phyloP scores from a whole-genome alignment of 208 protist genomes.

The Wallacemonas rigidus region DNA sequence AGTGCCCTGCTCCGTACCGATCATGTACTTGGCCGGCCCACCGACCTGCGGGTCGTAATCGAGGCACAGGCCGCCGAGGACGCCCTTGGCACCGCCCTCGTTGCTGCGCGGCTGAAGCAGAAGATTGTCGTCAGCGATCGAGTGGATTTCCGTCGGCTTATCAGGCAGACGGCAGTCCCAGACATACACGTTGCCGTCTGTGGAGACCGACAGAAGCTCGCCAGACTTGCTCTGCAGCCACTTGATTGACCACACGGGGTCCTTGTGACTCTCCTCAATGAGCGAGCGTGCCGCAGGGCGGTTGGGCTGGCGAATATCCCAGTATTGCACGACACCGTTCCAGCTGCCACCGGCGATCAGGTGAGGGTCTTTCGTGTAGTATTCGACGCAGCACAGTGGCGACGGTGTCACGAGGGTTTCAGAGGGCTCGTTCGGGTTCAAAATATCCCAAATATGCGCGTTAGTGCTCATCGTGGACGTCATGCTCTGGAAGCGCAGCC shows the following conservation, averaged over 20 bases:
- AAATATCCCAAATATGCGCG: conserved; percentile 97
- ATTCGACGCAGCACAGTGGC: conserved; percentile 94
- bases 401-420: conserved; percentile 93
- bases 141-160: conserved; percentile 89
- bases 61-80: conserved; percentile 93
- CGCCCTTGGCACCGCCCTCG: conserved; percentile 84
- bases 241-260: conserved; percentile 96
- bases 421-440: conserved; percentile 95
- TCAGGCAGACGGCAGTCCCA: conserved; percentile 96
- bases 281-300: conserved; percentile 79
- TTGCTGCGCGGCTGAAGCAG: conserved; percentile 89
- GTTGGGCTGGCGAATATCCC: conserved; percentile 94
- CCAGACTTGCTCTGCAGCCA: conserved; percentile 97
- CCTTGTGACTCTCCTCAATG: conserved; percentile 96
- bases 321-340: conserved; percentile 97
- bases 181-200: conserved; percentile 94
- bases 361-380: conserved; percentile 96
- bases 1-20: conserved; percentile 96
- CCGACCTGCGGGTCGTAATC: conserved; percentile 95
- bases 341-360: conserved; percentile 96
- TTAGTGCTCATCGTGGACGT: conserved; percentile 90
- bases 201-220: conserved; percentile 94
- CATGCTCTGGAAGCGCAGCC: conserved; percentile 94
- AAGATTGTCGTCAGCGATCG: conserved; percentile 80
- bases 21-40: conserved; percentile 96